Base-by-base conservation (phyloP, 768 basidiomycete genomes). In the Panellus pusillus region DNA sequence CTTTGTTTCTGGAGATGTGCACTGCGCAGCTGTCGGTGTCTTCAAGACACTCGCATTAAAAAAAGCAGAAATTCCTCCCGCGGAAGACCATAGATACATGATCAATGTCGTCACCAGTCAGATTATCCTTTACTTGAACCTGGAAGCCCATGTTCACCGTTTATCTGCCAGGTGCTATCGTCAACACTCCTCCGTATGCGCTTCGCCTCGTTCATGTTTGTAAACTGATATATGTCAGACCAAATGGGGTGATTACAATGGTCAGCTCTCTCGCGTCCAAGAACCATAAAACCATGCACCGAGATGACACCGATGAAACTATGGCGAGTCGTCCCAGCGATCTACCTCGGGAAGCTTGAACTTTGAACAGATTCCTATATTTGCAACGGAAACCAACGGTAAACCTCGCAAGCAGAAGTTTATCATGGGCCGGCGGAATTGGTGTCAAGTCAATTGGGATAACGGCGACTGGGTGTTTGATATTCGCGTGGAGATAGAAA, bases 1-100 rank as follows among this genome's bases (percentile, higher is more conserved):
- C 0, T 94, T 95, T 69, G 64, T 98, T 15, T 88, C 87, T 0
- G 97, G 97, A 4, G 95, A 99, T 67, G 96, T 98, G 13, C 96
- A 98, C 65, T 90, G 90, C 61, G 90, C 90, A 0, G 89, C 91
- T 1, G 90, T 93, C 0, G 90, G 89, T 2, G 68, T 86, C 3
- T 72, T 94, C 58, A 91, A 86, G 70, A 89, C 89, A 2, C 73
- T 87, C 52, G 66, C 63, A 3, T 86, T 82, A 63, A 75, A 76
- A 42, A 71, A 69, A 32, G 65, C 71, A 3, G 79, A 78, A 42
- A 41, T 87, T 6, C 66, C 73, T 3, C 83, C 91, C 1, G 65
- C 69, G 2, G 59, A 68, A 20, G 97, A 98, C 68, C 74, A 83
- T 65, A 82, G 93, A 41, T 97, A 91, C 69, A 98, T 98, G 94